Evolutionary conservation across 495 filamentous ascomycete genomes (phyloP).

Genomic region (Neurospora cerealis): DNA sequence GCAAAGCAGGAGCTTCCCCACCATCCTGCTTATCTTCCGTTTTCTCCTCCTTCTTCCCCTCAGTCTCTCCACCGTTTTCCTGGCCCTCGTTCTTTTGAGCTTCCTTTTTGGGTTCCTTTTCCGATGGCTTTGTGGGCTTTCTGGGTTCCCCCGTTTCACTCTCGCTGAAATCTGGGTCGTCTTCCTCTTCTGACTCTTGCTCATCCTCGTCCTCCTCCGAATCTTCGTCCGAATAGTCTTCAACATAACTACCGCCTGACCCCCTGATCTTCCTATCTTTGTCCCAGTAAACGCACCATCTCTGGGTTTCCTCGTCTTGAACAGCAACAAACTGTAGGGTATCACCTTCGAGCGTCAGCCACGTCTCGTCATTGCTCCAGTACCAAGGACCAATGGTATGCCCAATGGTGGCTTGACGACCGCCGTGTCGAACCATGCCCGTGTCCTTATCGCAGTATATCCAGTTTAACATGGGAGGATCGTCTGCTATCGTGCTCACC

Average conservation of each 20-base stretch:
- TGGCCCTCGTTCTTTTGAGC: background rate
- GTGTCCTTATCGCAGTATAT: constrained; percentile 51
- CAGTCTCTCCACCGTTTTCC: constrained; percentile 10
- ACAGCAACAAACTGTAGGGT: constrained; percentile 31
- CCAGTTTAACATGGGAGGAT: constrained; percentile 56
- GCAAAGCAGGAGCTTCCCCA: background rate
- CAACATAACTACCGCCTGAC: background rate
- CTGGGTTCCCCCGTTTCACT: background rate
- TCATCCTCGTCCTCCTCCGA: constrained; percentile 19
- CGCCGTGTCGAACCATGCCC: constrained; percentile 44
- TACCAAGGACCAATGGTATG: constrained; percentile 48
- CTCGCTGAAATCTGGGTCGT: constrained; percentile 11
- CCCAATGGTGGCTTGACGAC: constrained; percentile 34
- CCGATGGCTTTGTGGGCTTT: background rate
- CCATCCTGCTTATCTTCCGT: constrained; percentile 1
- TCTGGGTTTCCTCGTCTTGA: constrained; percentile 28
- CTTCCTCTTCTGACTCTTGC: constrained; percentile 20
- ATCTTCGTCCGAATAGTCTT: constrained; percentile 12
- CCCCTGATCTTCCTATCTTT: constrained; percentile 20
- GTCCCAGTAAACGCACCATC: constrained; percentile 38
- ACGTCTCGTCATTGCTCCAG: constrained; percentile 44
- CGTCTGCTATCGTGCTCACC: constrained; percentile 47
- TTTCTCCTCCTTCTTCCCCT: background rate
- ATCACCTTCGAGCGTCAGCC: constrained; percentile 40
- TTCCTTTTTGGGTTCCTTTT: background rate